phyloP scores from a whole-genome alignment of 495 filamentous ascomycete species.

The Thermothielavioides terrestris region DNA sequence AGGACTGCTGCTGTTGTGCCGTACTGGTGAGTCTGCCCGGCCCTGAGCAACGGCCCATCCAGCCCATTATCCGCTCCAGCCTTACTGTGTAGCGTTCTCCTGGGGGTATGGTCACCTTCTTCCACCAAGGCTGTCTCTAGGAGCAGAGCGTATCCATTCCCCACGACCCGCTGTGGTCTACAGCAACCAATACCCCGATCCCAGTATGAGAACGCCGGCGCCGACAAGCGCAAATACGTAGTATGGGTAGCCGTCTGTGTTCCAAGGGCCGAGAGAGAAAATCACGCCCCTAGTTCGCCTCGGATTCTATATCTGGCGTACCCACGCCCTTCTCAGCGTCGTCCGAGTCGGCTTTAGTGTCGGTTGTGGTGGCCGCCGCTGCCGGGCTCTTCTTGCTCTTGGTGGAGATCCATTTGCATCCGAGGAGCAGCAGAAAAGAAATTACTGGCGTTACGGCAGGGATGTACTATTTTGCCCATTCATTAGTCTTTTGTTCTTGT shows the following conservation, averaged over 20 bases:
- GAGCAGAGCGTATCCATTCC: constrained; percentile 40
- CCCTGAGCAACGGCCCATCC: neutral
- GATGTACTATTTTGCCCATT: too few relatives aligned
- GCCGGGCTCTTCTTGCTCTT: neutral
- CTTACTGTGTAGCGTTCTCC: too few relatives aligned
- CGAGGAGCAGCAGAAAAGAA: neutral
- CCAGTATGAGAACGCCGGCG: constrained; percentile 37
- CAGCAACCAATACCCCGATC: constrained; percentile 42
- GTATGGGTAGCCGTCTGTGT: constrained; percentile 44
- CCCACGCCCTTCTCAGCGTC: too few relatives aligned
- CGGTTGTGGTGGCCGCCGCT: too few relatives aligned
- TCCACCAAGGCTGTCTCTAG: constrained; percentile 31
- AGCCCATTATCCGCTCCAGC: too few relatives aligned
- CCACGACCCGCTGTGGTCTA: constrained; percentile 41
- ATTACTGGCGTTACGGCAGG: neutral
- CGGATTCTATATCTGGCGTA: too few relatives aligned
- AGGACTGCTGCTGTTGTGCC: too few relatives aligned
- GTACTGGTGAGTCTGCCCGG: too few relatives aligned
- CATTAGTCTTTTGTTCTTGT: too few relatives aligned
- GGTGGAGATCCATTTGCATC: neutral
- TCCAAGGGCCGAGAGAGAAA: constrained; percentile 41
- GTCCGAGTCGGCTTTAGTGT: too few relatives aligned
- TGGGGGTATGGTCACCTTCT: constrained; percentile 36
- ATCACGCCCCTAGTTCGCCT: constrained; percentile 38
- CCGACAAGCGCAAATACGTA: constrained; percentile 46